Evolutionary conservation across 2,329 filamentous ascomycete species (phyloP), one percentile per base, ranked within the genome.

Genomic region (Dactylonectria estremocensis): DNA sequence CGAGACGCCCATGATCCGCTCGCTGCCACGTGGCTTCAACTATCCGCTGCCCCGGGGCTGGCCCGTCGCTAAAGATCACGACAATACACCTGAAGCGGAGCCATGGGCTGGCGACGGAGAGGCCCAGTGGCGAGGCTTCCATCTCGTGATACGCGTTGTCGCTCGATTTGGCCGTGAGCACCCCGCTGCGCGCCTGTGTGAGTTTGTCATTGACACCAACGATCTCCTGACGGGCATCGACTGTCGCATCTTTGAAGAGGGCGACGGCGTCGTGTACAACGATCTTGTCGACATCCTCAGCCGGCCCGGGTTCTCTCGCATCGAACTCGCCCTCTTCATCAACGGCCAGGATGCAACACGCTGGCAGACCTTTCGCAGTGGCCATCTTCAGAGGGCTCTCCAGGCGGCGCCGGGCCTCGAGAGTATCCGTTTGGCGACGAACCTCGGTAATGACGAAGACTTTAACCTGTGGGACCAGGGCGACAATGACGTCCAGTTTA

Each of bases 141-240:
- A 16, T 24, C 20, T 5, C n/a, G 18, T 55, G 18, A 54, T 20
- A 43, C 48, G n/a, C 22, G 35, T 43, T 3, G 22, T 61, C 20
- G 22, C 58, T 46, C 48, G 43, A 45, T 18, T 43, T 28, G 35
- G 24, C 14, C 48, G 46, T 16, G 20, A 53, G 35, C 14, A 54
- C 35, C 37, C 14, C 6, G 24, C 20, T n/a, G 33, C 35, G 7
- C 33, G 11, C 35, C 52, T 61, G 33, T 31, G 33, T n/a, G 58
- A 61, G 24, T 35, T 61, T 28, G 50, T 61, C n/a, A 45, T 61
- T 11, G 59, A 61, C 50, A 55, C 33, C 24, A 48, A 62, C 37
- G n/a, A 55, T 13, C 40, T 55, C 28, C 28, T 48, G 13, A 37
- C 59, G 40, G 49, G 59, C 11, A 54, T 52, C 18, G 54, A 40